These are phyloP conservation scores for Oehlia diaphana DNA, from an alignment of 192 early-diverging fungal genomes.

Conservation along the genomic window DNA sequence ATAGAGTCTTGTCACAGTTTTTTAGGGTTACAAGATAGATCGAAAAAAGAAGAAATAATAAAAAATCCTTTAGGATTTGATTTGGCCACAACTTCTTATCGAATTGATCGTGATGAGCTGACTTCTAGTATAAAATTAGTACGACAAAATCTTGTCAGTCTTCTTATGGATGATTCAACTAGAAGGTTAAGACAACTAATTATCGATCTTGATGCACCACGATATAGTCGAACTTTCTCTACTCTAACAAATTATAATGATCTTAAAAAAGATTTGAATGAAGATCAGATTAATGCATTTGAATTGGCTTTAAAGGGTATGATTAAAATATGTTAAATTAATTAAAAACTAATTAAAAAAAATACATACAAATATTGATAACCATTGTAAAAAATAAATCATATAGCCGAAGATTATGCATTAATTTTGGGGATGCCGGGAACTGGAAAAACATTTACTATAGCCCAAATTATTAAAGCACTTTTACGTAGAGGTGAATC, in stretches of 20 bases:
- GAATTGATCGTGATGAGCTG: constrained; percentile 88
- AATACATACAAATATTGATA: not conserved
- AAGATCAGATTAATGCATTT: constrained; percentile 69
- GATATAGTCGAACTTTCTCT: constrained; percentile 43
- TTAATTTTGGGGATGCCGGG: constrained; percentile 97
- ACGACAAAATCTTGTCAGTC: constrained; percentile 73
- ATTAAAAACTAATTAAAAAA: not conserved
- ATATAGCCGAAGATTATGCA: constrained; percentile 76
- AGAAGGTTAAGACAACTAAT: constrained; percentile 64
- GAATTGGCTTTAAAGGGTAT: constrained; percentile 64
- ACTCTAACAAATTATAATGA: constrained; percentile 1
- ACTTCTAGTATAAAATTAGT: constrained; percentile 64
- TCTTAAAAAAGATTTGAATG: constrained; percentile 55
- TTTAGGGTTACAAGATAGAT: constrained; percentile 34
- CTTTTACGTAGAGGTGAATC: constrained; percentile 69
- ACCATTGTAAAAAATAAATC: not conserved
- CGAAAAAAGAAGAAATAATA: not conserved
- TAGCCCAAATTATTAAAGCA: constrained; percentile 71
- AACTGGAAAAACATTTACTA: constrained; percentile 93
- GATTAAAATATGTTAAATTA: not conserved
- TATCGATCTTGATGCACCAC: constrained; percentile 77
- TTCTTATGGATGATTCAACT: constrained; percentile 55
- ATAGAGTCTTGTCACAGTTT: constrained; percentile 59
- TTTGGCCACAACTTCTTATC: constrained; percentile 49
- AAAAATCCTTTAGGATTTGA: constrained; percentile 35